These are phyloP conservation scores for Moesziomyces sp. DNA, from an alignment of 1,284 basidiomycete species.

Conservation along the genomic window DNA sequence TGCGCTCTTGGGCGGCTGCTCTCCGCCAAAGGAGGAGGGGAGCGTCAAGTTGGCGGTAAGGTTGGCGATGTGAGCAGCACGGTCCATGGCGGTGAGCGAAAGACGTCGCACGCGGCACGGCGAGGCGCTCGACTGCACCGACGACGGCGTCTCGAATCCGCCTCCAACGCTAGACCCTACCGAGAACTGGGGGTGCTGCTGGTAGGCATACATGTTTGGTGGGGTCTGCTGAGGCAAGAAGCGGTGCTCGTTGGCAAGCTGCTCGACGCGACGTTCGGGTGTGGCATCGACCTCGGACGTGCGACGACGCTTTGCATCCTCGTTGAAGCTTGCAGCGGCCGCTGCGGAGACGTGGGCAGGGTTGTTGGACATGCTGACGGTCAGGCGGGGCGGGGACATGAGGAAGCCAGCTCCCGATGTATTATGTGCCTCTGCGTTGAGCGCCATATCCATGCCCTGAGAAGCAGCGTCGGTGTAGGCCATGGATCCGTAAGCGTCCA, in stretches of 20 bases:
- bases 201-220: slow-evolving; percentile 46
- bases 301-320: slow-evolving; percentile 56
- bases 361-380: slow-evolving; percentile 51
- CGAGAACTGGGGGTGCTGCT: slow-evolving; percentile 47
- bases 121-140: slow-evolving; percentile 40
- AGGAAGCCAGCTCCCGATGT: slow-evolving; percentile 50
- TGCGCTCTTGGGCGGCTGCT: slow-evolving; percentile 44
- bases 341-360: slow-evolving; percentile 18
- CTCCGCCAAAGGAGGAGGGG: slow-evolving; percentile 24
- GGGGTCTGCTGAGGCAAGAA: slow-evolving; percentile 51
- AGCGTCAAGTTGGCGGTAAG: slow-evolving; percentile 51
- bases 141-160: slow-evolving; percentile 43
- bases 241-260: slow-evolving; percentile 30
- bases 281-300: slow-evolving; percentile 40
- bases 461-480: slow-evolving; percentile 11
- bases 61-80: slow-evolving; percentile 43
- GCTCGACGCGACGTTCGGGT: slow-evolving; percentile 29
- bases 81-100: slow-evolving; percentile 37
- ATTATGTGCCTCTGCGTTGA: slow-evolving; percentile 11
- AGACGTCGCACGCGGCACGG: slow-evolving; percentile 37
- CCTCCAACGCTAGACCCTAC: slow-evolving; percentile 40
- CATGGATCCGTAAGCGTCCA: slow-evolving; percentile 24
- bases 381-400: slow-evolving; percentile 61
- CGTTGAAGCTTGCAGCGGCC: slow-evolving; percentile 14
- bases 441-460: slow-evolving; percentile 15